Base-by-base conservation (phyloP, 768 basidiomycete genomes). In the Pisolithus marmoratus region DNA sequence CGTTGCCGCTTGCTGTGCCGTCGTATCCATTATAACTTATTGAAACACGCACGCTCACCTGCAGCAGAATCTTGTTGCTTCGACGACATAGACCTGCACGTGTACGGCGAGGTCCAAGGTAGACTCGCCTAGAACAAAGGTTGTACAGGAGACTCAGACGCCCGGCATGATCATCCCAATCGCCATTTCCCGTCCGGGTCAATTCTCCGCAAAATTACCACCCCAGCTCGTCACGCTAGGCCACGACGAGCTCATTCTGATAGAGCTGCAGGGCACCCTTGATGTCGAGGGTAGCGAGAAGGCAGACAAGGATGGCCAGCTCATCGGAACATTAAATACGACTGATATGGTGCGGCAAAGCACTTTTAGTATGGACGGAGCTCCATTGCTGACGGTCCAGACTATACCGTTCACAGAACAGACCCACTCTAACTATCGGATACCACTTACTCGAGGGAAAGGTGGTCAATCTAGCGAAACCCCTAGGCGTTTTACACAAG, bases 371-470 rank as follows among this genome's bases (percentile, higher is more conserved):
- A 14, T 20, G 15, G 38, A 46, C 26, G 20, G 29, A 15, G 45
- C 27, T n/a, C n/a, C 17, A 12, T 36, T 48, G 15, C 49, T 55
- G 49, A 53, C 44, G 48, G 42, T 38, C 42, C 27, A 31, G 34
- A 47, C 23, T 17, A n/a, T n/a, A 43, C 42, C 36, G 15, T 23
- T 43, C 9, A 38, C 49, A 91, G 90, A 84, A 80, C 55, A 89
- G 85, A 58, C 83, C 90, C 4, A 91, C 83, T 2, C 75, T 97
- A 6, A 67, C 76, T 49, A 87, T 97, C 53, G 94, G 94, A 12
- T 85, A 94, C 68, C 92, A 96, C 61, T 74, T 94, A 27, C 81
- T 97, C 5, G 94, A 97, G 62, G 94, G 94, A 49, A 90, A 87
- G 63, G 74, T 95, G 54, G 76, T 81, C 31, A 74, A 69, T 42